Evolutionary conservation across 352 stramenopile species (phyloP), one percentile per base, ranked within the genome.

Genomic region (Blastocystis sp.): DNA sequence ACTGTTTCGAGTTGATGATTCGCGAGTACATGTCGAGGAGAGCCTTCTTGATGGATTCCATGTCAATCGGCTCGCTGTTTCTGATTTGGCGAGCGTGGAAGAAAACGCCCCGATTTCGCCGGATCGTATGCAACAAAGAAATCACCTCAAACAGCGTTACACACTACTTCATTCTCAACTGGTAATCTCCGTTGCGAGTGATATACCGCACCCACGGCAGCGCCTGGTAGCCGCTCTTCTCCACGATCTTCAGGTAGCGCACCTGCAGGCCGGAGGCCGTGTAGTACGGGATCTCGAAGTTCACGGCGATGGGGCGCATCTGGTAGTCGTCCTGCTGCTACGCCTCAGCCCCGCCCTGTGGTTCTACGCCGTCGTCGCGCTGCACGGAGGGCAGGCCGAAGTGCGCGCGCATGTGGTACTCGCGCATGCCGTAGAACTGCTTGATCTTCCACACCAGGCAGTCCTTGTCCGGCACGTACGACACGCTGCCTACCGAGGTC

Each of bases 201-300:
- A 98, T 96, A 91, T 98, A 98, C 90, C 95, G 94, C 48, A 99
- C 96, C 96, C 96, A 99, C 92, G 97, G 96, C 90, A 95, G 98
- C 94, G 53, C 96, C 97, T 69, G 94, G 92, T 99, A 99, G 48
- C 96, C 96, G 90, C 93, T 98, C 91, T 98, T 98, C 92, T 99
- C 97, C 90, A 99, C 98, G 90, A 99, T 99, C 93, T 99, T 99
- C 76, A 99, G 93, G 93, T 99, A 99, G 66, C 97, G 94, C 76
- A 99, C 97, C 90, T 98, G 95, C 88, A 99, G 97, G 38, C 96
- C 95, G 79, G 93, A 97, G 60, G 98, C 95, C 10, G 92, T 95
- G 88, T 94, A 95, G 88, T 95, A 95, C 21, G 93, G 93, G 88
- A 95, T 95, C 88, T 95, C 89, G 45, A 91, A 91, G 14, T 61